Evolutionary conservation across 1,284 basidiomycete genomes (phyloP).

Genomic region (Prillingera fragicola): DNA sequence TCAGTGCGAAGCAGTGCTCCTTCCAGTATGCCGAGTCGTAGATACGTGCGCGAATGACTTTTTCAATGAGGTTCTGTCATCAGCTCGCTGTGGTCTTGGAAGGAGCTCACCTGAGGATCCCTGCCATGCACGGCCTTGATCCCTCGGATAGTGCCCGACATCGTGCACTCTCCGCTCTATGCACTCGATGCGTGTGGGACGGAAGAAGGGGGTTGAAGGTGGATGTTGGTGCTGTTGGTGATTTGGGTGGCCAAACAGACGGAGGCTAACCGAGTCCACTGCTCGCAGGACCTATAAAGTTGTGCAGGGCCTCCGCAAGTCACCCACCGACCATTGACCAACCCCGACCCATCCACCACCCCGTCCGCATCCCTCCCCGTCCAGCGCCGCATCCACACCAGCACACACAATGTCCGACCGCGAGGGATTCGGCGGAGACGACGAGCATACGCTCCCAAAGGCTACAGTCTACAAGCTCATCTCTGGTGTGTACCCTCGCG

Average conservation of each 20-base stretch:
- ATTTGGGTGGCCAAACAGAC: not conserved
- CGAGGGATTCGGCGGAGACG: conserved; percentile 56
- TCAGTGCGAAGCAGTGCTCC: conserved; percentile 89
- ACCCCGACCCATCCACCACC: not conserved
- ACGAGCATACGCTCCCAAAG: conserved; percentile 91
- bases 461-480: conserved; percentile 98
- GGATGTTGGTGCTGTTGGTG: not conserved
- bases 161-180: conserved; percentile 8
- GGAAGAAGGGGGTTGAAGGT: not conserved
- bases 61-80: conserved; percentile 84
- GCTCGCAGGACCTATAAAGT: too few relatives aligned
- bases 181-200: not conserved
- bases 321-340: not conserved
- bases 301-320: too few relatives aligned
- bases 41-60: conserved; percentile 89
- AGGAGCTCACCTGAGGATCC: conserved; percentile 67
- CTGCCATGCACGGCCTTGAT: conserved; percentile 72
- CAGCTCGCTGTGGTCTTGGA: not conserved
- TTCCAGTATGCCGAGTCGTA: conserved; percentile 97
- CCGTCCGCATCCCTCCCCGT: not conserved
- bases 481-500: conserved; percentile 56
- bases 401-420: conserved; percentile 37
- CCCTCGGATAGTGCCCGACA: conserved; percentile 34
- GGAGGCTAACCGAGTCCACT: not conserved
- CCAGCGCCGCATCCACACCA: not conserved